These are phyloP conservation scores for Trypethelium eluteriae DNA, from an alignment of 495 filamentous ascomycete species.

Conservation along the genomic window DNA sequence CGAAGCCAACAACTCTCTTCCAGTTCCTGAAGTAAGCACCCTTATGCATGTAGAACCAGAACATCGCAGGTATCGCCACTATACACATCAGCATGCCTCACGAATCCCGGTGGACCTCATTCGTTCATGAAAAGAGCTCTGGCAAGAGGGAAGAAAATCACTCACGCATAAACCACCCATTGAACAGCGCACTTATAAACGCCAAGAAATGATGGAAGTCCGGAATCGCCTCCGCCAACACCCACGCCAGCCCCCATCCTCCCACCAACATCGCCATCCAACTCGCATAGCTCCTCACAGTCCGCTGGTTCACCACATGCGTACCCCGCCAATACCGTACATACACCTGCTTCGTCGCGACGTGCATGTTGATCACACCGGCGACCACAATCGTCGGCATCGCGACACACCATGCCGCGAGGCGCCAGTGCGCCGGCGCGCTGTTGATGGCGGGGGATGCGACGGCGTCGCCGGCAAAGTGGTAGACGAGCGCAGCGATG, in stretches of 20 bases:
- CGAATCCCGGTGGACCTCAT: too few species aligned
- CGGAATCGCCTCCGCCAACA: slow-evolving; percentile 32
- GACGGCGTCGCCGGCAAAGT: slow-evolving; percentile 59
- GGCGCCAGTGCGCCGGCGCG: slow-evolving; percentile 52
- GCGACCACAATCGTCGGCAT: slow-evolving; percentile 64
- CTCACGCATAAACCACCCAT: slow-evolving; percentile 20
- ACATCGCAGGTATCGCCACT: slow-evolving; percentile 8
- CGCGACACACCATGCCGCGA: slow-evolving; percentile 71
- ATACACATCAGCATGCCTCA: too few species aligned
- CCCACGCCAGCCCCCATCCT: slow-evolving; percentile 27
- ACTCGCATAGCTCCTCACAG: slow-evolving; percentile 20
- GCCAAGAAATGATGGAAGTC: slow-evolving; percentile 31
- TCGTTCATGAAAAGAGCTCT: too few species aligned
- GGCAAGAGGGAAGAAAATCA: neutral
- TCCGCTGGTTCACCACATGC: slow-evolving; percentile 24
- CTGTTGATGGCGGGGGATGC: slow-evolving; percentile 60
- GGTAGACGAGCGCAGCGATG: slow-evolving; percentile 63
- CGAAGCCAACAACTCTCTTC: slow-evolving; percentile 8
- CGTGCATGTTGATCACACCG: slow-evolving; percentile 66
- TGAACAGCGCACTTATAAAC: slow-evolving; percentile 29
- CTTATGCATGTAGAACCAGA: slow-evolving; percentile 14
- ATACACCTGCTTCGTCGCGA: slow-evolving; percentile 42
- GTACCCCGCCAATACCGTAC: slow-evolving; percentile 20
- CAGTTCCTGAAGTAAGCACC: slow-evolving; percentile 11
- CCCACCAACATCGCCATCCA: slow-evolving; percentile 29